Conservation (phyloP, 176 grass and related monocot species). For the Musa beccarii region DNA sequence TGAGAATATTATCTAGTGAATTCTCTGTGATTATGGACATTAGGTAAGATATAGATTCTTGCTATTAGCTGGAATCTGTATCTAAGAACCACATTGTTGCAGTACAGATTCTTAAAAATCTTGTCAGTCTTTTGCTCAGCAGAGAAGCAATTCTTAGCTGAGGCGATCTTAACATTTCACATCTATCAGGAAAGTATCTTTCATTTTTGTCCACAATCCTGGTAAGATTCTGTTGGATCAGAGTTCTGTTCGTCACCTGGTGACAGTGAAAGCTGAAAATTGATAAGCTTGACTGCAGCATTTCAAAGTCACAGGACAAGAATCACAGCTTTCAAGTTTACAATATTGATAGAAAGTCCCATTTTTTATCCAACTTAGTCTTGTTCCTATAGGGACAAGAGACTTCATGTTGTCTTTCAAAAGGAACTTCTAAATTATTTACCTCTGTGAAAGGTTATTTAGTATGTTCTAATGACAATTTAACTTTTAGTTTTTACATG, state of each 20-base stretch:
- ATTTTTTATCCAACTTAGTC: too few species aligned
- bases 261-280: neutral
- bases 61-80: neutral
- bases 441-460: too few species aligned
- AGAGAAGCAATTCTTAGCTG: neutral
- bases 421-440: too few species aligned
- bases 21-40: neutral
- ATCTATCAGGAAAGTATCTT: neutral
- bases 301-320: neutral
- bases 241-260: neutral
- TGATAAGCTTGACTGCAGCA: neutral
- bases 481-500: too few species aligned
- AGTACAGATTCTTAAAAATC: neutral
- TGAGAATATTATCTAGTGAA: neutral
- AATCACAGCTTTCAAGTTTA: neutral
- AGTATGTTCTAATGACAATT: too few species aligned
- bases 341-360: neutral
- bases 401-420: too few species aligned
- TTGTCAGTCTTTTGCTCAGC: neutral
- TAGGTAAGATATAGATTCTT: neutral
- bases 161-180: neutral
- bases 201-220: neutral
- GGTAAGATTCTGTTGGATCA: neutral
- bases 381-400: too few species aligned
- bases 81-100: neutral